Base-by-base conservation (phyloP, 306 rosid genomes). In the Ziziphus jujuba region DNA sequence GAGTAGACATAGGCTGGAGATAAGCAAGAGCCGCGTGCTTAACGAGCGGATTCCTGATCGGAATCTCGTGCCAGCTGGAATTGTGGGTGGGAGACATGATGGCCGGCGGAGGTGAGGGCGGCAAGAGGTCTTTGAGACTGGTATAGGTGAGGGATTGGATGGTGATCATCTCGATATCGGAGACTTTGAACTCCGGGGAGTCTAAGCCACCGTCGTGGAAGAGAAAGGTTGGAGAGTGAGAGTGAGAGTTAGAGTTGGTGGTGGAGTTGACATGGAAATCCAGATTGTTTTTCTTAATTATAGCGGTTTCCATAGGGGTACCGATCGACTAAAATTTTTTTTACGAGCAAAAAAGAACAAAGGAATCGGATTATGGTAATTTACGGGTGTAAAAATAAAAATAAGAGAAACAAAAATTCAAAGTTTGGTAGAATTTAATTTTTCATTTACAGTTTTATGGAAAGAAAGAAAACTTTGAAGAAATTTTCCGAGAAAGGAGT, bases 21-120 rank as follows among this genome's bases (percentile, higher is more conserved):
- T 90, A 90, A 13, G 91, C 85, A 43, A 85, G 25, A 13, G 90
- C 95, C 9, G 97, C 97, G n/a, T 82, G 85, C 65, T 85, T 87
- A 5, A 90, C 81, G 1, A 90, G 83, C 0, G 82, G 90, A 20
- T 90, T 87, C 71, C 84, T 85, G 71, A 87, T 80, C 11, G 85
- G 84, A 64, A 87, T 60, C 72, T 87, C 81, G 64, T 75, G 25
- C 87, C 86, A 81, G 77, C 81, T 82, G 2, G 80, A 65, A 50
- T 66, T 68, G 17, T 14, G 47, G 3, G 67, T n/a, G 38, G 80
- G 74, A 7, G 83, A 44, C 62, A 57, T 1, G 63, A 22, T 7
- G 3, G 70, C 7, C 67, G 78, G 22, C 0, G 74, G 13, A 0
- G 72, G 58, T 9, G 79, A 60, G 1, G 66, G n/a, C 2, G 83